A percentile compares a stretch with the other conserved stretches of the same genome.
These are phyloP conservation scores for Ensete ventricosum DNA, from an alignment of 176 grass and related monocot genomes.

Conservation along the genomic window DNA sequence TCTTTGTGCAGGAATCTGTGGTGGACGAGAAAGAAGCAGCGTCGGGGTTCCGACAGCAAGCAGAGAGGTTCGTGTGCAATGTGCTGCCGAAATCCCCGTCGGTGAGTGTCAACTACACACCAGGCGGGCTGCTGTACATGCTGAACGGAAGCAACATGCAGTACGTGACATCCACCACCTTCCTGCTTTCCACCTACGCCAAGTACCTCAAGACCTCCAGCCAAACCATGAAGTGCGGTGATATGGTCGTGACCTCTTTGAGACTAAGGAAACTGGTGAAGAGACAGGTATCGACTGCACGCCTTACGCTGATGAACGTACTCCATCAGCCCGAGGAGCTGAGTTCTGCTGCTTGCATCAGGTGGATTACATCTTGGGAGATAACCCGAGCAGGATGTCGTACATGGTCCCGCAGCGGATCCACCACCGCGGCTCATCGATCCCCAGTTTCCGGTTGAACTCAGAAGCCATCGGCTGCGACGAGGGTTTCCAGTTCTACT, in stretches of 20 bases:
- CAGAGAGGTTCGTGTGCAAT: slow-evolving; percentile 24
- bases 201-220: slow-evolving; percentile 27
- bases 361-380: slow-evolving; percentile 23
- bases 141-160: slow-evolving; percentile 34
- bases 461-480: not conserved
- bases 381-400: slow-evolving; percentile 11
- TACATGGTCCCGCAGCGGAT: slow-evolving; percentile 19
- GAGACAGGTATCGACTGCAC: slow-evolving; percentile 8
- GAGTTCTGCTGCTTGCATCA: not conserved
- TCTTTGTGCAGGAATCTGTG: slow-evolving; percentile 22
- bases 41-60: slow-evolving; percentile 16
- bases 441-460: not conserved
- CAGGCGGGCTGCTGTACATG: slow-evolving; percentile 35
- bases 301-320: too few species aligned
- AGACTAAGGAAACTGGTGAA: slow-evolving; percentile 4
- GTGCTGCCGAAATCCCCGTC: slow-evolving; percentile 18
- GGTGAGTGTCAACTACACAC: slow-evolving; percentile 20
- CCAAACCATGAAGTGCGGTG: slow-evolving; percentile 12
- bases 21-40: slow-evolving; percentile 9
- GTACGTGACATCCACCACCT: slow-evolving; percentile 32
- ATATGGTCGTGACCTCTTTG: slow-evolving; percentile 1
- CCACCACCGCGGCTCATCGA: slow-evolving; percentile 17
- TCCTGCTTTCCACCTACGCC: slow-evolving; percentile 25
- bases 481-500: slow-evolving; percentile 1
- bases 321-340: not conserved